Evolutionary conservation across 2,329 filamentous ascomycete genomes (phyloP).

Genomic region (Hortaea sp.): DNA sequence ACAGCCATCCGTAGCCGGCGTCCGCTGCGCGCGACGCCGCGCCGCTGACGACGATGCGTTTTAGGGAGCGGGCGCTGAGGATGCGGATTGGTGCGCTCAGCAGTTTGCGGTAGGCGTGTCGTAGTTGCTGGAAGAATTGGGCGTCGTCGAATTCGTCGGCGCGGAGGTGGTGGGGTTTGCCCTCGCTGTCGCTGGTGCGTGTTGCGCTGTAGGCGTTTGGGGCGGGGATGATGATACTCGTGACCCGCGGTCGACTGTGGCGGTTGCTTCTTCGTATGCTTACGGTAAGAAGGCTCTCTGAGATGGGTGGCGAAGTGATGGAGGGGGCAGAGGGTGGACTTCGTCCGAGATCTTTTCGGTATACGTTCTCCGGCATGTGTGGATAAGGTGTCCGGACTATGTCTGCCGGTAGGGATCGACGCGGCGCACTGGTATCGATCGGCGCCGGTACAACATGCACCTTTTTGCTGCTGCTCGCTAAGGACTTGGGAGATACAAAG

Average conservation of each 20-base stretch:
- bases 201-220: constrained; percentile 17
- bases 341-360: constrained; percentile 17
- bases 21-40: constrained; percentile 16
- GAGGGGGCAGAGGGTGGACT: constrained; percentile 4
- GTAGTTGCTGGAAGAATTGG: constrained; percentile 22
- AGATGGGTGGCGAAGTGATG: neutral
- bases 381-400: constrained; percentile 26
- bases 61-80: constrained; percentile 24
- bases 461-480: constrained; percentile 14
- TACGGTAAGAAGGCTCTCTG: constrained; percentile 23
- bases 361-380: constrained; percentile 7
- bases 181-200: constrained; percentile 5
- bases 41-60: constrained; percentile 19
- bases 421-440: constrained; percentile 19
- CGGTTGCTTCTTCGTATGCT: constrained; percentile 19
- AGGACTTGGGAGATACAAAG: constrained; percentile 5
- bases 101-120: constrained; percentile 13
- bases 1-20: constrained; percentile 20
- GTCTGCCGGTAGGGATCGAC: constrained; percentile 15
- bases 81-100: constrained; percentile 18
- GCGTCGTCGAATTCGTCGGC: constrained; percentile 25
- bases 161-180: constrained; percentile 14
- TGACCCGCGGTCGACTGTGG: constrained; percentile 14
- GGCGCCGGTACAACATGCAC: constrained; percentile 25
- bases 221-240: constrained; percentile 21